These are phyloP conservation scores for Escovopsis sp. DNA, from an alignment of 2,329 filamentous ascomycete genomes.

Conservation along the genomic window DNA sequence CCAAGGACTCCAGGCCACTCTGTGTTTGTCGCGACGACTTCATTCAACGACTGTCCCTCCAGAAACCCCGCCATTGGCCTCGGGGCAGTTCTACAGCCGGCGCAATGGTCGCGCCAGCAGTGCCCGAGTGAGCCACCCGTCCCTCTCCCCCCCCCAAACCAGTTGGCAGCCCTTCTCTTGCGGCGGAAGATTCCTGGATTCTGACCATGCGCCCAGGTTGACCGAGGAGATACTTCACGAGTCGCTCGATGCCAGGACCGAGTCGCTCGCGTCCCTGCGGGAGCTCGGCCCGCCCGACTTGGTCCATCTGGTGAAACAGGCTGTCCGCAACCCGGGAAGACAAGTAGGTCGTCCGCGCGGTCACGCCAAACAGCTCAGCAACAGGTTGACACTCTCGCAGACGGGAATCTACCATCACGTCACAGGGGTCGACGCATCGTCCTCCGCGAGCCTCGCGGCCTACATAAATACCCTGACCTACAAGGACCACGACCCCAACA, in stretches of 20 bases:
- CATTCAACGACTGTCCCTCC: no score
- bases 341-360: slow-evolving; percentile 25
- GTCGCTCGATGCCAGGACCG: slow-evolving; percentile 82
- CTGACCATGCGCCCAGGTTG: slow-evolving; percentile 43
- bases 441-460: slow-evolving; percentile 87
- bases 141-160: background rate
- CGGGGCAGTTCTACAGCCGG: slow-evolving; percentile 4
- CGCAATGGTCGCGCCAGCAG: slow-evolving; percentile 59
- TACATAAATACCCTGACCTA: slow-evolving; percentile 98
- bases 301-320: slow-evolving; percentile 79
- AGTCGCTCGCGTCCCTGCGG: slow-evolving; percentile 69
- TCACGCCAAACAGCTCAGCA: background rate
- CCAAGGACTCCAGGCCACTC: no score
- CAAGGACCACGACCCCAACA: slow-evolving; percentile 61
- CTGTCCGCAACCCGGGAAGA: slow-evolving; percentile 40
- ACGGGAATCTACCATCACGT: slow-evolving; percentile 95
- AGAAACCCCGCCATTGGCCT: no score
- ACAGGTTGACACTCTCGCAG: slow-evolving; percentile 28
- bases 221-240: slow-evolving; percentile 88
- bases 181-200: background rate
- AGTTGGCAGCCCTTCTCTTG: background rate
- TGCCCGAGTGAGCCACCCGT: slow-evolving; percentile 49
- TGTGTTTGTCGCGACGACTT: no score
- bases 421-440: slow-evolving; percentile 91
- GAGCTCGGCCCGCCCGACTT: slow-evolving; percentile 93